Percentiles rank a stretch among this genome's conserved stretches.
Evolutionary conservation across 1,284 basidiomycete genomes (phyloP).

Genomic region (Lentinula novae-zelandiae): DNA sequence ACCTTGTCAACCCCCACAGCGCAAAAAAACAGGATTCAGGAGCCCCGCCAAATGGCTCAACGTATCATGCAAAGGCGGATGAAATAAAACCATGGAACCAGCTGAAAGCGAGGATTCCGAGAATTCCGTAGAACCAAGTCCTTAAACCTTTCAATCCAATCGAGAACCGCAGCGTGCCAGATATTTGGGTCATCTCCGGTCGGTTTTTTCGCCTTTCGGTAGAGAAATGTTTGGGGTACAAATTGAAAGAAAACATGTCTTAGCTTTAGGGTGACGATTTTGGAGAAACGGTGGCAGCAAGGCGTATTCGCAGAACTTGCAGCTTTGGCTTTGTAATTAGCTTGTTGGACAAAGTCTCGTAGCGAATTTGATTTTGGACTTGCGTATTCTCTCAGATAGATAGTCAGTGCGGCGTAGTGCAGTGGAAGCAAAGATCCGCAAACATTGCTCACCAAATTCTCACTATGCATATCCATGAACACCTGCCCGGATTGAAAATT

Average conservation of each 20-base stretch:
- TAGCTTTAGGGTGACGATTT: constrained; percentile 2
- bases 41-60: no score
- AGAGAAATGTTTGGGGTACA: constrained; percentile 79
- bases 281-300: constrained; percentile 20
- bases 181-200: constrained; percentile 56
- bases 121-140: no score
- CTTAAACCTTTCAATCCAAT: no score
- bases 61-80: no score
- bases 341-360: constrained; percentile 82
- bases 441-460: constrained; percentile 43
- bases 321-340: constrained; percentile 85
- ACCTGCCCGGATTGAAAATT: no score
- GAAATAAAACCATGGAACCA: no score
- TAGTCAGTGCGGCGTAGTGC: not conserved
- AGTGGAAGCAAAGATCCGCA: not conserved
- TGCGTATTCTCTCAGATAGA: constrained; percentile 61
- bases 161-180: not conserved
- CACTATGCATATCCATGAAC: constrained; percentile 75
- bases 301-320: constrained; percentile 74
- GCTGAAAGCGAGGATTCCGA: no score
- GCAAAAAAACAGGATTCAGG: no score
- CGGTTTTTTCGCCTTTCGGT: constrained; percentile 89
- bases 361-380: constrained; percentile 74
- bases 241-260: constrained; percentile 12
- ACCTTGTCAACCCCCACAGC: no score